Base-by-base conservation (phyloP, 2,329 filamentous ascomycete genomes). In the Monosporascus sp. region DNA sequence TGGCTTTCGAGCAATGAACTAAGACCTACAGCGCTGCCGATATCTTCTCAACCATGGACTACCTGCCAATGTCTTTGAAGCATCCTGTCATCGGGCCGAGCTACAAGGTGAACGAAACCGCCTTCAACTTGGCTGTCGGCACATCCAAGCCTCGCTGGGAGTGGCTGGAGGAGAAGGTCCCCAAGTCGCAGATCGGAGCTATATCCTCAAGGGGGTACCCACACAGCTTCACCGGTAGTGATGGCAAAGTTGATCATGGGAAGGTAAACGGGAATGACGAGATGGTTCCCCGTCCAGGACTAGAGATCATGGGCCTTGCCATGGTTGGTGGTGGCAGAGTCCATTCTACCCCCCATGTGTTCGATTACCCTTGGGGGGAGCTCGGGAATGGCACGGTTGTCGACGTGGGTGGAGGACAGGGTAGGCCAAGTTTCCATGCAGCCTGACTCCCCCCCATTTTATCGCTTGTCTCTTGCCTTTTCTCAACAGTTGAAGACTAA, bases 331-430 rank as follows among this genome's bases (percentile, higher is more conserved):
- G 47, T 8, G 47, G 51, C 6, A 54, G 52, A n/a, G 51, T 55
- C 25, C 49, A 54, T 27, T 47, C 54, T 15, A 38, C 48, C 44
- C 24, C 57, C 27, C 54, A 56, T 27, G 49, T 60, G 38, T 58
- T 57, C 39, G 58, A 60, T 18, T 60, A 57, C 24, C 58, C 58
- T 14, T 60, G 56, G 58, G 51, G 47, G 46, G 52, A 58, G 22
- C 37, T 58, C 6, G 54, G 56, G 4, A 51, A 48, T 9, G 53
- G 47, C 15, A 49, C 58, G 22, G 54, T 60, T 8, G 58, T 60
- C 24, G 58, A 60, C 37, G 53, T 58, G 24, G 56, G 58, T 8
- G 58, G 58, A 18, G 58, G 58, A 44, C 56, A 58, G 34, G 58
- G 58, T 60, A 55, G 51, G 58, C 48, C 47, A 11, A 11, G 34